Evolutionary conservation across 2,329 filamentous ascomycete genomes (phyloP).

Genomic region (Aspergillus hortae): DNA sequence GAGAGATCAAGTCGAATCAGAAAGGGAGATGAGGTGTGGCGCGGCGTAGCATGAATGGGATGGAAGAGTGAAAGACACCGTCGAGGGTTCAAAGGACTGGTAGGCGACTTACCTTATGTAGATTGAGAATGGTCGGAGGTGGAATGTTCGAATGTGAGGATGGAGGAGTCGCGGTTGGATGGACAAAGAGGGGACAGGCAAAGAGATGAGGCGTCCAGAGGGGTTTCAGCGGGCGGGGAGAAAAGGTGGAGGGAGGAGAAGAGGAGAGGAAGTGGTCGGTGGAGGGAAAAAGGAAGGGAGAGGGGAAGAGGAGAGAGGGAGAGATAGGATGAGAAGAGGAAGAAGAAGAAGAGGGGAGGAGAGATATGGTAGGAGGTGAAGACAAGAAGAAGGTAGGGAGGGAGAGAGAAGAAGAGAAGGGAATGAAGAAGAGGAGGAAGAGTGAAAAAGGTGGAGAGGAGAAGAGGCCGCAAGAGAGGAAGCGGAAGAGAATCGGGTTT

Average conservation of each 20-base stretch:
- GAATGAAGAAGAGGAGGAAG: slow-evolving; percentile 13
- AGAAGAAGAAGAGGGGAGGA: slow-evolving; percentile 21
- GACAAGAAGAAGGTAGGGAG: slow-evolving; percentile 9
- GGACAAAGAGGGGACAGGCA: slow-evolving; percentile 11
- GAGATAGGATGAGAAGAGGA: slow-evolving; percentile 15
- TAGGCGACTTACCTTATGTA: neutral
- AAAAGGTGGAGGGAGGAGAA: slow-evolving; percentile 24
- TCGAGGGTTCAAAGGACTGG: neutral
- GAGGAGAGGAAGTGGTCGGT: slow-evolving; percentile 21
- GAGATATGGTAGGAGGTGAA: slow-evolving; percentile 14
- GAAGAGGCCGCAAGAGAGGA: neutral
- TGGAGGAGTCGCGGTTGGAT: slow-evolving; percentile 3
- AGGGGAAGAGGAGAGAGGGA: slow-evolving; percentile 8
- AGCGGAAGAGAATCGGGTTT: neutral
- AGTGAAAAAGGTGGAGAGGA: slow-evolving; percentile 6
- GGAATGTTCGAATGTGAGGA: slow-evolving; percentile 1
- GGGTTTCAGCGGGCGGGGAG: slow-evolving; percentile 29
- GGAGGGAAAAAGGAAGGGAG: slow-evolving; percentile 9
- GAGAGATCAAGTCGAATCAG: neutral
- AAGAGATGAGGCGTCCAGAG: slow-evolving; percentile 22
- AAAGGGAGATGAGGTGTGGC: neutral
- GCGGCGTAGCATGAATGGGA: neutral
- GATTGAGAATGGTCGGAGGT: neutral
- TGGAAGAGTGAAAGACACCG: neutral
- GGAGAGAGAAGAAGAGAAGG: slow-evolving; percentile 8